Conservation (phyloP, 192 early-diverging fungal genomes). For the Mortierella antarctica region DNA sequence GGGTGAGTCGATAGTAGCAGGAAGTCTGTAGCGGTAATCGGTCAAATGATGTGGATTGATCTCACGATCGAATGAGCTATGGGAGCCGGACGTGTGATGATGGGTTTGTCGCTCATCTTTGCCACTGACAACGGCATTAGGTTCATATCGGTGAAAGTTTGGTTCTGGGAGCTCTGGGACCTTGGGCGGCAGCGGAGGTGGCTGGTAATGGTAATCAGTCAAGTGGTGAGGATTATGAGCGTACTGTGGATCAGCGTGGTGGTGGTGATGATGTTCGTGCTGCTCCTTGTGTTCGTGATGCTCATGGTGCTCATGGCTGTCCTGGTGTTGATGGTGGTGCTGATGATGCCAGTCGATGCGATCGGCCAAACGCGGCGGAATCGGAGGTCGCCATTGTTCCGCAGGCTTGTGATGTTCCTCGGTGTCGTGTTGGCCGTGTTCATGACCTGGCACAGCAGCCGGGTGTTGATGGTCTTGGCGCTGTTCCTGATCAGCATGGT, state of each 20-base stretch:
- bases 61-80: constrained; percentile 9
- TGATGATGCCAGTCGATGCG: constrained; percentile 15
- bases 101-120: constrained; percentile 26
- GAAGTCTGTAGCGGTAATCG: constrained; percentile 40
- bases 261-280: constrained; percentile 30
- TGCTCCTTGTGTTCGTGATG: constrained; percentile 14
- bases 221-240: constrained; percentile 42
- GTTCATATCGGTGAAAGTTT: constrained; percentile 14
- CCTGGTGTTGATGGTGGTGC: constrained; percentile 3
- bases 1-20: constrained; percentile 11
- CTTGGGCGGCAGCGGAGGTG: constrained; percentile 24
- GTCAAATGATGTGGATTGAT: constrained; percentile 47
- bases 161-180: constrained; percentile 39
- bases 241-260: constrained; percentile 18
- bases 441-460: background rate
- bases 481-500: background rate
- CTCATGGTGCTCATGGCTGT: constrained; percentile 6
- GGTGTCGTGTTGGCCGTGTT: constrained; percentile 4
- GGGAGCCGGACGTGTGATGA: background rate
- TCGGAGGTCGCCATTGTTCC: constrained; percentile 25
- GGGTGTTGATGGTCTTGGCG: constrained; percentile 3
- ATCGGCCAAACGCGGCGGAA: constrained; percentile 12
- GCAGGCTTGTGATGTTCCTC: constrained; percentile 8
- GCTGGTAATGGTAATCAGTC: constrained; percentile 51
- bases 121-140: background rate